Evolutionary conservation across 2,329 filamentous ascomycete species (phyloP).

Genomic region (Pyricularia pennisetigena): DNA sequence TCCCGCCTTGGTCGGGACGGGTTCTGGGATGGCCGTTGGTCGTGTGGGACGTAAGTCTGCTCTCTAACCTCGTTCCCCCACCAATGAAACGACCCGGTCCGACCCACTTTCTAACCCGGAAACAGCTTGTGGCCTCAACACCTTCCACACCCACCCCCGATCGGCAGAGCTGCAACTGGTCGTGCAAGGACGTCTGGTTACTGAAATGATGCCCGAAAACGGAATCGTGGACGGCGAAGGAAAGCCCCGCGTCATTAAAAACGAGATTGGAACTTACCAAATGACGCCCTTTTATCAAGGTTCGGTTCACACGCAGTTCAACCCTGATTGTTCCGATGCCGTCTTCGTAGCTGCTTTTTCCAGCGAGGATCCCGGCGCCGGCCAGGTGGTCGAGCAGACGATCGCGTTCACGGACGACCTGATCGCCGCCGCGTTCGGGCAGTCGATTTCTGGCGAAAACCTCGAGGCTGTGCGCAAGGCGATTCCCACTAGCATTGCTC

Average conservation of each 20-base stretch:
- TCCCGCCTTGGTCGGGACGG: conserved; percentile 43
- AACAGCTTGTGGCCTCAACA: too few species aligned
- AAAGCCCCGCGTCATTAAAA: conserved; percentile 24
- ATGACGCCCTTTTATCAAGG: conserved; percentile 47
- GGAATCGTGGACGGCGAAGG: too few species aligned
- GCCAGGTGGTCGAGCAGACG: conserved; percentile 38
- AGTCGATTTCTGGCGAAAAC: conserved; percentile 31
- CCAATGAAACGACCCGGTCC: too few species aligned
- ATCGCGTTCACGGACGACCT: conserved; percentile 34
- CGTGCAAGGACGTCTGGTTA: too few species aligned
- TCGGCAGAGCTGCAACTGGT: too few species aligned
- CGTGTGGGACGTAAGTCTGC: conserved; percentile 21
- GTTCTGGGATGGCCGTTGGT: conserved; percentile 37
- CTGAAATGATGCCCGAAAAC: too few species aligned
- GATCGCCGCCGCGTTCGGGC: conserved; percentile 34
- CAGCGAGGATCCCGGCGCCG: conserved; percentile 40
- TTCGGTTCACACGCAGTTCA: conserved; percentile 43
- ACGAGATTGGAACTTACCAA: conserved; percentile 29
- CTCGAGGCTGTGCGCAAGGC: conserved; percentile 11
- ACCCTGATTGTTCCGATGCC: too few species aligned
- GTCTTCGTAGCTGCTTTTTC: conserved; percentile 38
- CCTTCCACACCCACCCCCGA: too few species aligned
- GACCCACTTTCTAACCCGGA: too few species aligned
- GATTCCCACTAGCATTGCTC: too few species aligned
- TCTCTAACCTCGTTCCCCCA: too few species aligned